A percentile compares a stretch with the other conserved stretches of the same genome.
These are phyloP conservation scores for Spatholobus suberectus DNA, from an alignment of 306 rosid genomes.

Conservation along the genomic window DNA sequence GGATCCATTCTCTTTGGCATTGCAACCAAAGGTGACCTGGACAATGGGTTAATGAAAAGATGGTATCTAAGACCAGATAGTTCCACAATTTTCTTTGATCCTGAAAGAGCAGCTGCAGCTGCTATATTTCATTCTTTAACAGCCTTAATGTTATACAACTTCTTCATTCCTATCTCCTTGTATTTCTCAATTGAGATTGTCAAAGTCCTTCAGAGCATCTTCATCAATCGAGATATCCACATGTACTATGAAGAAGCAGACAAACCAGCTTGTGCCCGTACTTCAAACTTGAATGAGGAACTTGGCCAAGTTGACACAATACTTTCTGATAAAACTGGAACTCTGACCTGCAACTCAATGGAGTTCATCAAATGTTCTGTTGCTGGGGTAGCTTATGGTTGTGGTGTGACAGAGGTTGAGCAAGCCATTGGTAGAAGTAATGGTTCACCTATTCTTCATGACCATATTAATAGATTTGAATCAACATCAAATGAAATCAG, in stretches of 20 bases:
- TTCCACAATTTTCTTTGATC: slow-evolving; percentile 75
- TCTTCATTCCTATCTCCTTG: slow-evolving; percentile 83
- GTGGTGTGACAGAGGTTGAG: slow-evolving; percentile 78
- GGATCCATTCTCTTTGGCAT: slow-evolving; percentile 82
- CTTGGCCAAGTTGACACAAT: slow-evolving; percentile 91
- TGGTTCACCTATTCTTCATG: slow-evolving; percentile 48
- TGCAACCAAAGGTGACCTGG: slow-evolving; percentile 64
- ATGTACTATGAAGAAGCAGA: slow-evolving; percentile 90
- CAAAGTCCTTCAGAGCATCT: slow-evolving; percentile 81
- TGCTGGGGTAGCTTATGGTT: slow-evolving; percentile 87
- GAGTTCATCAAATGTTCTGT: slow-evolving; percentile 88
- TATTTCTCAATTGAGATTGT: slow-evolving; percentile 87
- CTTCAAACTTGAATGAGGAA: slow-evolving; percentile 93
- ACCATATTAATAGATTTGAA: slow-evolving; percentile 35
- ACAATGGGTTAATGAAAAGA: slow-evolving; percentile 69
- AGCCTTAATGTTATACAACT: slow-evolving; percentile 69
- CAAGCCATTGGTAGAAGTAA: slow-evolving; percentile 54
- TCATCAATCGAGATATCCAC: slow-evolving; percentile 81
- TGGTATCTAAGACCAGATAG: slow-evolving; percentile 89
- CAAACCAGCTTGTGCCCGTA: slow-evolving; percentile 90
- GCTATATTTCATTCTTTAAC: slow-evolving; percentile 71
- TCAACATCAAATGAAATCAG: slow-evolving; percentile 30
- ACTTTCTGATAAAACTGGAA: slow-evolving; percentile 95
- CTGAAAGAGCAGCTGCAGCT: slow-evolving; percentile 63
- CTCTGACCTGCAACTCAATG: slow-evolving; percentile 95